Base-by-base conservation (phyloP, 2,329 filamentous ascomycete genomes). In the Neofusicoccum parvum region DNA sequence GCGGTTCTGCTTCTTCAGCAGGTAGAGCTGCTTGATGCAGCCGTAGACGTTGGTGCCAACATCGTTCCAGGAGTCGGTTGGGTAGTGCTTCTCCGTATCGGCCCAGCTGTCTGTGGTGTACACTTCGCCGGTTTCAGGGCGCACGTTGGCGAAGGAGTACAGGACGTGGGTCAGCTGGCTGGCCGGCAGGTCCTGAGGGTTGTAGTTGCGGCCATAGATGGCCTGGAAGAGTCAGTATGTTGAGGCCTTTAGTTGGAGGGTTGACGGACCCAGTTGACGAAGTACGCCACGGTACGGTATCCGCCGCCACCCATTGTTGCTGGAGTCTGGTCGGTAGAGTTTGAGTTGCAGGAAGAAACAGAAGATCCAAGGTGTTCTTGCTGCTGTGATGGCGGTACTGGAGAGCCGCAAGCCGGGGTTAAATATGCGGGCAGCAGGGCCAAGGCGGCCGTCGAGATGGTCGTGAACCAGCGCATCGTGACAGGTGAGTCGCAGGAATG, bases 111-210 rank as follows among this genome's bases (percentile, higher is more conserved):
- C 91, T 1, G 86, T 89, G 6, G 92, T 53, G 23, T 49, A 67
- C 45, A 78, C 92, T 78, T 96, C 92, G 54, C 94, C 94, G 37
- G 85, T 87, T 2, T 94, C 91, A 1, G 88, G 84, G 3, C 87
- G 86, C 66, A 97, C 87, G 75, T 97, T 96, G 73, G 92, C 94
- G 79, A 98, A 98, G 12, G 94, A 85, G 72, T 97, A 97, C 14
- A 97, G 87, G 5, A 98, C 80, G 74, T 98, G 94, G 0, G 94
- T 98, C 46, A 97, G 86, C 65, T 92, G 90, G 64, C 93, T 86
- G 3, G 85, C 87, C 0, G 92, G 91, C 5, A 98, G 85, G 74
- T 96, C 88, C 74, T 96, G 90, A 0, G 94, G 93, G n/a, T 88
- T 86, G 75, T 95, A 90, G 72, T 94, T 90, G 64, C 94, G 88